These are phyloP conservation scores for Hypoxylon lenormandii DNA, from an alignment of 495 filamentous ascomycete species.

Conservation along the genomic window DNA sequence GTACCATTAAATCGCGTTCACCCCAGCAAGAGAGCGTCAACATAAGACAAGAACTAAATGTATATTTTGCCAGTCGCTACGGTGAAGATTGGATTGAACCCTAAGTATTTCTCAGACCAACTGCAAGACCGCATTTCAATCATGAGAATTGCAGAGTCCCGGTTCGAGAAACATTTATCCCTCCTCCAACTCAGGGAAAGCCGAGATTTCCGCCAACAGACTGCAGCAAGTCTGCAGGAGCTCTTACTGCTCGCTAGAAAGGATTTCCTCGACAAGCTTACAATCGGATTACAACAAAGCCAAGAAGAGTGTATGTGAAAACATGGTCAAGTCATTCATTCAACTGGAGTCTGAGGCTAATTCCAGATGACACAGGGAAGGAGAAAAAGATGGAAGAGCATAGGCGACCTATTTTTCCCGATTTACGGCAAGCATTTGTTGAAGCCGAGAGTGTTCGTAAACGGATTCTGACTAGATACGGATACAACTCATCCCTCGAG, in stretches of 20 bases:
- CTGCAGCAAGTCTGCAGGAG: not conserved
- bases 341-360: not conserved
- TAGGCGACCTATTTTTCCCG: not conserved
- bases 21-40: too few relatives aligned
- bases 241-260: not conserved
- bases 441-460: not conserved
- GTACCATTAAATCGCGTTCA: too few relatives aligned
- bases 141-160: slow-evolving; percentile 16
- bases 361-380: not conserved
- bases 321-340: not conserved
- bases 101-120: slow-evolving; percentile 21
- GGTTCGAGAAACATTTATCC: slow-evolving; percentile 19
- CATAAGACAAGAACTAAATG: too few relatives aligned
- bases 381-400: not conserved
- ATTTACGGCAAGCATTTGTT: not conserved
- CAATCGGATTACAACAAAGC: not conserved
- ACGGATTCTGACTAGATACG: not conserved
- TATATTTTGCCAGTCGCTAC: not conserved
- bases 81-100: not conserved
- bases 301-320: not conserved
- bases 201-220: not conserved
- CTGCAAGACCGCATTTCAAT: slow-evolving; percentile 23
- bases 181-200: not conserved
- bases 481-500: not conserved
- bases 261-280: not conserved